Conservation (phyloP, 768 basidiomycete species). For the Filobasidium floriforme region DNA sequence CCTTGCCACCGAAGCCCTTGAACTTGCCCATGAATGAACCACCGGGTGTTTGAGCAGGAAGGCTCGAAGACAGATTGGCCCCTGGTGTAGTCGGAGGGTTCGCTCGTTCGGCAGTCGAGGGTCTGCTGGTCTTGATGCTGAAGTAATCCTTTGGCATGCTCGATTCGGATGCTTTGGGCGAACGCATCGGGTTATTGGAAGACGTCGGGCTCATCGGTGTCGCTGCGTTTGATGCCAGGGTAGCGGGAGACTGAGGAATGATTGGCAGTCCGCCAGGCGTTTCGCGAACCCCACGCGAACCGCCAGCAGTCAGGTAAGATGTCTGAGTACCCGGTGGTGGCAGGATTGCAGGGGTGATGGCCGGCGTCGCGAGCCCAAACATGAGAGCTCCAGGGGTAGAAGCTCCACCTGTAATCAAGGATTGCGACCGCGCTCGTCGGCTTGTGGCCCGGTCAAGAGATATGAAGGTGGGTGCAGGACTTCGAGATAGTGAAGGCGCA, state of each 20-base stretch:
- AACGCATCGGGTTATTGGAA: slow-evolving; percentile 19
- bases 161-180: slow-evolving; percentile 23
- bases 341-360: slow-evolving; percentile 60
- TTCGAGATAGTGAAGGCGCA: slow-evolving; percentile 22
- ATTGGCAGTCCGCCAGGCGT: slow-evolving; percentile 33
- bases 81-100: slow-evolving; percentile 17
- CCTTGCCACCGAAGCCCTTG: slow-evolving; percentile 62
- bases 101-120: slow-evolving; percentile 11
- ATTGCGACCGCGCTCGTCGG: slow-evolving; percentile 36
- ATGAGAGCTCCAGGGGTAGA: slow-evolving; percentile 43
- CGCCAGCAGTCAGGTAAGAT: slow-evolving; percentile 39
- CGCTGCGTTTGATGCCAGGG: slow-evolving; percentile 12
- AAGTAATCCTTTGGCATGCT: slow-evolving; percentile 39
- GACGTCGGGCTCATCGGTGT: slow-evolving; percentile 11
- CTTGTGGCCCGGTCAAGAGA: slow-evolving; percentile 33
- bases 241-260: slow-evolving; percentile 50
- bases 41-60: slow-evolving; percentile 49
- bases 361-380: slow-evolving; percentile 58
- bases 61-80: slow-evolving; percentile 15
- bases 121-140: slow-evolving; percentile 24
- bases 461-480: slow-evolving; percentile 37
- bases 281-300: neutral
- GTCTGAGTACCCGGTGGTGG: slow-evolving; percentile 47
- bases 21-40: slow-evolving; percentile 70
- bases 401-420: slow-evolving; percentile 27